phyloP scores from a whole-genome alignment of 441 rosid genomes.

The Populus tomentosa region DNA sequence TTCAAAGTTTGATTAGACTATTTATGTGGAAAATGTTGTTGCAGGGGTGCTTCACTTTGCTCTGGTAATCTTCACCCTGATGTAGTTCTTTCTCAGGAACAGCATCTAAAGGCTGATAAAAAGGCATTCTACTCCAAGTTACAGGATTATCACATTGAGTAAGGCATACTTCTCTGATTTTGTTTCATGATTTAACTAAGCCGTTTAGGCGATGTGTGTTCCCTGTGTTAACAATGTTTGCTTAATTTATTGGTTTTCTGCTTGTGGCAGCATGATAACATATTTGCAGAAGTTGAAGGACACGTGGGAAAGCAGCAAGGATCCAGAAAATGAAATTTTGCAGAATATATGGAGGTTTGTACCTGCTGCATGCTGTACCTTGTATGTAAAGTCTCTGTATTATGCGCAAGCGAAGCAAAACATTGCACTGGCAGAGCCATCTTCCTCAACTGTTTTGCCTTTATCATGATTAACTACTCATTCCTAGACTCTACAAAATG shows the following conservation, averaged over 20 bases:
- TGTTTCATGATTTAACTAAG: background rate
- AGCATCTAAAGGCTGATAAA: constrained; percentile 43
- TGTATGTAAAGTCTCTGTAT: background rate
- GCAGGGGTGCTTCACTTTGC: constrained; percentile 80
- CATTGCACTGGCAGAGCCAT: background rate
- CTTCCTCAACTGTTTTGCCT: background rate
- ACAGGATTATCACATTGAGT: constrained; percentile 78
- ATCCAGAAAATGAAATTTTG: constrained; percentile 58
- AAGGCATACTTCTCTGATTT: constrained; percentile 28
- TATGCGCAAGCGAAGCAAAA: background rate
- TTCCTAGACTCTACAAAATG: background rate
- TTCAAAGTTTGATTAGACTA: constrained; percentile 11
- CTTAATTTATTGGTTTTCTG: constrained; percentile 21
- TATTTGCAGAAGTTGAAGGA: constrained; percentile 70
- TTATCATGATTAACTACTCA: background rate
- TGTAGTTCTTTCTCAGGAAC: constrained; percentile 50
- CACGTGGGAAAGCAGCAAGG: constrained; percentile 67
- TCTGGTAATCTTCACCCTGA: constrained; percentile 86
- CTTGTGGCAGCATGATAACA: constrained; percentile 63
- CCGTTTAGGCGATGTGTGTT: constrained; percentile 8
- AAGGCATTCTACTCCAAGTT: constrained; percentile 54
- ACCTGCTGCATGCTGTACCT: constrained; percentile 9
- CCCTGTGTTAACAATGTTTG: constrained; percentile 10
- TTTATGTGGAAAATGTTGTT: constrained; percentile 31
- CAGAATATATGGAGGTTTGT: constrained; percentile 65